Evolutionary conservation across 768 basidiomycete species (phyloP), one percentile per base, ranked within the genome.

Genomic region (Mycena capillaripes): DNA sequence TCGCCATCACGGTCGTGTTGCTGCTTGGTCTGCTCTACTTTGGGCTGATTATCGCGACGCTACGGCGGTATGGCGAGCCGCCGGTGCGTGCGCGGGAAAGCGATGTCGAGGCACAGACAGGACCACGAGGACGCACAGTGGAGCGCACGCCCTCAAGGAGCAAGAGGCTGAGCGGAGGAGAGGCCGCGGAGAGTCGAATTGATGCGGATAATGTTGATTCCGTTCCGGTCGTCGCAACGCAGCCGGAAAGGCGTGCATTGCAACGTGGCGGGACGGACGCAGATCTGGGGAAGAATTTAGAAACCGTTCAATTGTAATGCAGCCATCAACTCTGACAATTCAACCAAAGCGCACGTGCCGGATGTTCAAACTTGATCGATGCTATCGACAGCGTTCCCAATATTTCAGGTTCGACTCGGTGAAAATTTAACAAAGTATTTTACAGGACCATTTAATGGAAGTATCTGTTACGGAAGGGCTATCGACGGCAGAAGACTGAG

Each of bases 21-120:
- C 76, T 81, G 8, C 73, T 93, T 19, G 93, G 93, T 0, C 72
- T 93, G 59, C 68, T 93, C 14, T 92, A 93, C 69, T 87, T 93
- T 57, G 76, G 70, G 10, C 80, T 93, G 68, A 92, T 94, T 53
- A 83, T 94, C 38, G 82, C 82, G 68, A 92, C 93, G 0, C 82
- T 95, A 77, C 84, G 84, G 78, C 86, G 83, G 38, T 95, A 94
- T 68, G 90, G 92, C 8, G 36, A 61, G 52, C 64, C 59, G 25
- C 44, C 58, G 0, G 48, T 36, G 36, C 59, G 60, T 14, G 52
- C 34, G 44, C 16, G 34, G 42, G 58, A 57, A 4, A 30, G 58
- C n/a, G 56, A 68, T 58, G 29, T 17, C 17, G 70, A 72, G 36
- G 71, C 55, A 66, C 59, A 71, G 58, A 50, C 46, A 9, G 55